Evolutionary conservation across 352 stramenopile genomes (phyloP).

Genomic region (Phytophthora lateralis): DNA sequence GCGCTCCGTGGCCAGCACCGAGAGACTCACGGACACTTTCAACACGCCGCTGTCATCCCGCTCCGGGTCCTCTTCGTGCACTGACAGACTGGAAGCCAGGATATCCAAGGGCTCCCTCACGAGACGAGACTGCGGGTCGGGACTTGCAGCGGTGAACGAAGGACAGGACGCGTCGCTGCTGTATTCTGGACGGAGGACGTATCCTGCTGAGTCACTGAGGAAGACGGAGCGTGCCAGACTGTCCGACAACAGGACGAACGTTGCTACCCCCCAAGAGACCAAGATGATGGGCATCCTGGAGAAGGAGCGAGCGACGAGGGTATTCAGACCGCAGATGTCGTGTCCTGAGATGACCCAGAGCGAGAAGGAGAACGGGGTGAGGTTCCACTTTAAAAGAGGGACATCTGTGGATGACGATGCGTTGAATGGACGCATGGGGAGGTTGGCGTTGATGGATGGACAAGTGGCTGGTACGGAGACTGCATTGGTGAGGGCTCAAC

Average conservation of each 20-base stretch:
- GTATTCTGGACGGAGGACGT: conserved; percentile 71
- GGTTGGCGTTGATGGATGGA: conserved; percentile 32
- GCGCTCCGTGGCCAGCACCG: conserved; percentile 12
- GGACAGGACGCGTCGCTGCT: conserved; percentile 48
- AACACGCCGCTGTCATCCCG: conserved; percentile 35
- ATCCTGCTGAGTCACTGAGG: conserved; percentile 62
- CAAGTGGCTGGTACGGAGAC: conserved; percentile 9
- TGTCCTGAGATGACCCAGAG: conserved; percentile 25
- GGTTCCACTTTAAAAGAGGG: conserved; percentile 66
- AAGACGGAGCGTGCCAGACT: conserved; percentile 47
- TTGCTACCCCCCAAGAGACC: conserved; percentile 28
- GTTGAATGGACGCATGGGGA: conserved; percentile 21
- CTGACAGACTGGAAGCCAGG: conserved; percentile 66
- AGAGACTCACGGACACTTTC: conserved; percentile 20
- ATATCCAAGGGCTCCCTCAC: conserved; percentile 61
- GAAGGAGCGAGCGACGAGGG: conserved; percentile 36
- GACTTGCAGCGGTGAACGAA: conserved; percentile 24
- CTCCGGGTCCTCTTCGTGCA: conserved; percentile 37
- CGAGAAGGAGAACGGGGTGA: conserved; percentile 46
- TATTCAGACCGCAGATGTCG: conserved; percentile 16
- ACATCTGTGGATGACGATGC: conserved; percentile 25
- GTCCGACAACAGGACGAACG: conserved; percentile 36
- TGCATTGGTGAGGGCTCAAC: conserved; percentile 23
- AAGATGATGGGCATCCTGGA: conserved; percentile 49
- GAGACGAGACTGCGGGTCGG: conserved; percentile 29